These are phyloP conservation scores for Penicillium sp. DNA, from an alignment of 2,329 filamentous ascomycete genomes.

Conservation along the genomic window DNA sequence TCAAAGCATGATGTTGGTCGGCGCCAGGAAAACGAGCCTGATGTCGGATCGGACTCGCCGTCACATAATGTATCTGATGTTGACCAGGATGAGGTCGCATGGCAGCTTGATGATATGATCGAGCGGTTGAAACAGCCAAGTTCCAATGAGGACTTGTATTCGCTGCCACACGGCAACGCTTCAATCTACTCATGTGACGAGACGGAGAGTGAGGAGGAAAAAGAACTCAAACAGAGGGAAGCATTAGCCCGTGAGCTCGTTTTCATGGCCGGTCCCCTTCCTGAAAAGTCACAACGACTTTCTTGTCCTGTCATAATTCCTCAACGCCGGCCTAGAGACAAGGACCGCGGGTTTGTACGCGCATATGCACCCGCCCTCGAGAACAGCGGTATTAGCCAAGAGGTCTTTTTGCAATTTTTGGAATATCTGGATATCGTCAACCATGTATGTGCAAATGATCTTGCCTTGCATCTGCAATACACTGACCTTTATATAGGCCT, in stretches of 20 bases:
- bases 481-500: not conserved
- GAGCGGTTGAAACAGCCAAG: not conserved
- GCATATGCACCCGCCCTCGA: constrained; percentile 13
- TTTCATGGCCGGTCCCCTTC: constrained; percentile 6
- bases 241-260: constrained; percentile 9
- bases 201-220: constrained; percentile 2
- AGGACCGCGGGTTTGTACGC: constrained; percentile 10
- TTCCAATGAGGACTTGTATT: no score
- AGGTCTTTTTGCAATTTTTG: constrained; percentile 4
- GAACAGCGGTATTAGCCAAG: constrained; percentile 9
- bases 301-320: constrained; percentile 14
- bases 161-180: no score
- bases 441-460: not conserved
- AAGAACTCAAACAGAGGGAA: constrained; percentile 5
- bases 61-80: not conserved
- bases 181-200: constrained; percentile 6
- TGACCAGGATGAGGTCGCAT: constrained; percentile 10
- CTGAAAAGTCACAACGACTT: not conserved
- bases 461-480: no score
- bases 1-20: no score
- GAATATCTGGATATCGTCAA: not conserved
- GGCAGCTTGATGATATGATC: constrained; percentile 13
- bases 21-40: no score
- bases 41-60: not conserved
- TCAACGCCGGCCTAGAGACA: constrained; percentile 9